phyloP scores from a whole-genome alignment of 2,329 filamentous ascomycete species.

The Podosphaera fusca region DNA sequence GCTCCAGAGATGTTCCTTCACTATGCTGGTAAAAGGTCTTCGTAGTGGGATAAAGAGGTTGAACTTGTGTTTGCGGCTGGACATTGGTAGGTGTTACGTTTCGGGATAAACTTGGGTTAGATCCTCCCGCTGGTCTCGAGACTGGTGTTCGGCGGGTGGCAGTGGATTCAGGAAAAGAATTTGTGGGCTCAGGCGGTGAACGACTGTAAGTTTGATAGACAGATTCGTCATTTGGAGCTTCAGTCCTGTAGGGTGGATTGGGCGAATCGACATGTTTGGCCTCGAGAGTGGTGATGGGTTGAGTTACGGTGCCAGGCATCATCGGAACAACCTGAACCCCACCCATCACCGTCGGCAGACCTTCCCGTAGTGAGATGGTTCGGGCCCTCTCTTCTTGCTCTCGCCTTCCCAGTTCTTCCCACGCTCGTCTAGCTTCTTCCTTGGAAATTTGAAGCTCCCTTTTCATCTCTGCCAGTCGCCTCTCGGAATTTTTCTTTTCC shows the following conservation, averaged over 20 bases:
- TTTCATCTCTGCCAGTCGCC: conserved; percentile 69
- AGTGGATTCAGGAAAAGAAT: conserved; percentile 33
- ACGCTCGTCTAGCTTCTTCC: conserved; percentile 81
- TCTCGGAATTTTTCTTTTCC: conserved; percentile 47
- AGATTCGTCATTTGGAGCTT: conserved; percentile 9
- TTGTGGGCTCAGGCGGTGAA: conserved; percentile 28
- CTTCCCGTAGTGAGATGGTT: conserved; percentile 63
- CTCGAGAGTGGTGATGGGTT: conserved; percentile 21
- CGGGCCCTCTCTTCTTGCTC: conserved; percentile 86
- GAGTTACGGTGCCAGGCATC: conserved; percentile 44
- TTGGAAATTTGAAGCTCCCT: conserved; percentile 88
- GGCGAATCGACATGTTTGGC: conserved; percentile 20
- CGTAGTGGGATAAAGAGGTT: conserved; percentile 17
- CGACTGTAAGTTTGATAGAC: conserved; percentile 13
- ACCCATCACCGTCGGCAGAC: conserved; percentile 70
- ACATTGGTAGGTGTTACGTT: conserved; percentile 18
- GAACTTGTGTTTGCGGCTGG: conserved; percentile 3
- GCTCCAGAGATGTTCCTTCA: conserved; percentile 13
- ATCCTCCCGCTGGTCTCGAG: conserved; percentile 9
- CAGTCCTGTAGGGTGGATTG: conserved; percentile 5
- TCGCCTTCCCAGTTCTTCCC: conserved; percentile 84
- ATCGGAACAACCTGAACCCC: conserved; percentile 92
- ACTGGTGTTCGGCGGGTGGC: conserved; percentile 10
- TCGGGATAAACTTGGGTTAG: conserved; percentile 19
- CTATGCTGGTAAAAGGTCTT: conserved; percentile 23